A percentile compares a stretch with the other conserved stretches of the same genome.
These are phyloP conservation scores for Penicillium sp. DNA, from an alignment of 2,329 filamentous ascomycete species.

Conservation along the genomic window DNA sequence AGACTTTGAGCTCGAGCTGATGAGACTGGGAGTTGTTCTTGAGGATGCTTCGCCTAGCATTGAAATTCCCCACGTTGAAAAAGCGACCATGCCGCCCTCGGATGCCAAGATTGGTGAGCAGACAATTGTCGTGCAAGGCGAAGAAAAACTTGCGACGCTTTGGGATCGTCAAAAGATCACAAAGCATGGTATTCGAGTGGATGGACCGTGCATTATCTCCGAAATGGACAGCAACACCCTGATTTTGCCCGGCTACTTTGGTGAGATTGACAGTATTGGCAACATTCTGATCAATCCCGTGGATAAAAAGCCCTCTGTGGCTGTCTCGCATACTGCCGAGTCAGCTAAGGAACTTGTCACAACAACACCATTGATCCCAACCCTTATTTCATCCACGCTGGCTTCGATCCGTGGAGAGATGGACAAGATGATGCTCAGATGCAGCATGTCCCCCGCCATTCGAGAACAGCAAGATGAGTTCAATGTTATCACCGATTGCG, in stretches of 20 bases:
- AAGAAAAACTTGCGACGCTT: conserved; percentile 43
- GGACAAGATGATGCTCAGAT: conserved; percentile 54
- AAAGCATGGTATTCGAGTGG: conserved; percentile 42
- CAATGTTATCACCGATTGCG: conserved; percentile 53
- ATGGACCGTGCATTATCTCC: conserved; percentile 50
- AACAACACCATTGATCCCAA: conserved; percentile 46
- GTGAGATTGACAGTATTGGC: conserved; percentile 50
- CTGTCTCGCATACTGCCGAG: conserved; percentile 36
- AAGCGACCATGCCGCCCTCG: conserved; percentile 34
- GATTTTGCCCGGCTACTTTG: conserved; percentile 50
- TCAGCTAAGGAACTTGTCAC: conserved; percentile 40
- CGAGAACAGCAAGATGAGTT: conserved; percentile 56
- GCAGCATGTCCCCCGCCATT: conserved; percentile 54
- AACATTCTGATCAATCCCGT: conserved; percentile 52
- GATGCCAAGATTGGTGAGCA: conserved; percentile 43
- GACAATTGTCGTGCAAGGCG: conserved; percentile 44
- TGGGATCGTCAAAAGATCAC: conserved; percentile 48
- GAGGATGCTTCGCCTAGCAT: conserved; percentile 47
- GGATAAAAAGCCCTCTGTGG: conserved; percentile 30
- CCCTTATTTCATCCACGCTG: conserved; percentile 48
- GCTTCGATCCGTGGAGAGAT: conserved; percentile 52
- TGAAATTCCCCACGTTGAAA: conserved; percentile 37
- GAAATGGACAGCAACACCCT: conserved; percentile 57
- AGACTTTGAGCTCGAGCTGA: conserved; percentile 49
- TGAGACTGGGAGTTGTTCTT: conserved; percentile 49